Base-by-base conservation (phyloP, 768 basidiomycete genomes). In the Mycena maculata region DNA sequence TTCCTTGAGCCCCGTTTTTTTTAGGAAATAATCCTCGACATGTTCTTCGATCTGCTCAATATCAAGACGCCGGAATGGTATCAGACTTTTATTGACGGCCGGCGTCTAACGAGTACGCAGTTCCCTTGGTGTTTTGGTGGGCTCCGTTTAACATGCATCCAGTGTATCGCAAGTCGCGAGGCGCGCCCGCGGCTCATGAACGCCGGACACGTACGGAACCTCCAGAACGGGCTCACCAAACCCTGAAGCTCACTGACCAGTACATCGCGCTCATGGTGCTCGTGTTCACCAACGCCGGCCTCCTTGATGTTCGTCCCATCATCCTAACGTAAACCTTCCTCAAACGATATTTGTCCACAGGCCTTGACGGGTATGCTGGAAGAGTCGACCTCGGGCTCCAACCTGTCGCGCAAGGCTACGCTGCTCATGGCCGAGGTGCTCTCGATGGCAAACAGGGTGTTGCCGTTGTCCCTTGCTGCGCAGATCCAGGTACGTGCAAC, bases 31-130 rank as follows among this genome's bases (percentile, higher is more conserved):
- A 84, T 98, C 38, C 82, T 99, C 57, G 95, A 99, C 71, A 92
- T 98, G 88, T 92, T 99, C 73, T 98, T 98, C 73, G 93, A 94
- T 67, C 84, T 96, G 20, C 81, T 99, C 22, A 94, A 95, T 61
- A 96, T 99, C 78, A 94, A 94, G 76, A 87, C 92, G 0, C 93
- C 95, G 1, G 92, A 92, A 48, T 98, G 96, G 95, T 94, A 94
- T 75, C 88, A 94, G 72, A 92, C 94, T 0, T 98, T 97, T 73
- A 91, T 98, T 38, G 92, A 92, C 61, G 96, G 95, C 13, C 88
- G 93, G 52, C 85, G 96, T 30, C 79, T 98, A 59, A 97, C 95
- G 3, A 92, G 96, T 96, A 74, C 67, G 90, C 72, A 49, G n/a
- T 39, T 28, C 41, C 72, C 52, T 23, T 49, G 22, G 13, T 56